Evolutionary conservation across 495 filamentous ascomycete genomes (phyloP).

Genomic region (Lentithecium fluviatile): DNA sequence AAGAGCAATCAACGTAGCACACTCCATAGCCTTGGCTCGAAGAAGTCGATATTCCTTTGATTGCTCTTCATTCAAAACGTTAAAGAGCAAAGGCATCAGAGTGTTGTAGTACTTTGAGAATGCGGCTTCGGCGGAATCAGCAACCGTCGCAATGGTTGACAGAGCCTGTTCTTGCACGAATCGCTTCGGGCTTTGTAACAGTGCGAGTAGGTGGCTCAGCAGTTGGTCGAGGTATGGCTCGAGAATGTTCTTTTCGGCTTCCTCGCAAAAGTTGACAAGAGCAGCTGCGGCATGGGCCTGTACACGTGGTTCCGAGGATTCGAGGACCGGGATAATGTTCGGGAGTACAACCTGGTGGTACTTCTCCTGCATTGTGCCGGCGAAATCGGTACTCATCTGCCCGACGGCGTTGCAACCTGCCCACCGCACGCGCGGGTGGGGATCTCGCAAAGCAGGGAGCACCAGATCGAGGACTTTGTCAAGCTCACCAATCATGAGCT

Average conservation of each 20-base stretch:
- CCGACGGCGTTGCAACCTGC: slow-evolving; percentile 98
- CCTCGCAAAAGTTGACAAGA: slow-evolving; percentile 98
- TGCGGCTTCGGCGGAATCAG: slow-evolving; percentile 92
- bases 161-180: slow-evolving; percentile 98
- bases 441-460: slow-evolving; percentile 84
- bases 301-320: slow-evolving; percentile 86
- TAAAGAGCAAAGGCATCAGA: slow-evolving; percentile 91
- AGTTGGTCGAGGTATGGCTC: slow-evolving; percentile 93
- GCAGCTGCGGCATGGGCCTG: slow-evolving; percentile 97
- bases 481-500: slow-evolving; percentile 92
- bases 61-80: slow-evolving; percentile 80
- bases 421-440: slow-evolving; percentile 93
- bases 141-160: slow-evolving; percentile 97
- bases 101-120: slow-evolving; percentile 95
- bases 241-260: slow-evolving; percentile 87
- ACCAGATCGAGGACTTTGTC: slow-evolving; percentile 92
- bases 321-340: slow-evolving; percentile 88
- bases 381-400: slow-evolving; percentile 99
- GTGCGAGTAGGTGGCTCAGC: slow-evolving; percentile 72
- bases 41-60: slow-evolving; percentile 90
- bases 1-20: slow-evolving; percentile 92
- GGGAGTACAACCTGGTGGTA: slow-evolving; percentile 82
- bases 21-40: slow-evolving; percentile 98
- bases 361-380: slow-evolving; percentile 96
- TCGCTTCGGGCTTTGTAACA: slow-evolving; percentile 84